Evolutionary conservation across 352 stramenopile genomes (phyloP).

Genomic region (Phytophthora lateralis): DNA sequence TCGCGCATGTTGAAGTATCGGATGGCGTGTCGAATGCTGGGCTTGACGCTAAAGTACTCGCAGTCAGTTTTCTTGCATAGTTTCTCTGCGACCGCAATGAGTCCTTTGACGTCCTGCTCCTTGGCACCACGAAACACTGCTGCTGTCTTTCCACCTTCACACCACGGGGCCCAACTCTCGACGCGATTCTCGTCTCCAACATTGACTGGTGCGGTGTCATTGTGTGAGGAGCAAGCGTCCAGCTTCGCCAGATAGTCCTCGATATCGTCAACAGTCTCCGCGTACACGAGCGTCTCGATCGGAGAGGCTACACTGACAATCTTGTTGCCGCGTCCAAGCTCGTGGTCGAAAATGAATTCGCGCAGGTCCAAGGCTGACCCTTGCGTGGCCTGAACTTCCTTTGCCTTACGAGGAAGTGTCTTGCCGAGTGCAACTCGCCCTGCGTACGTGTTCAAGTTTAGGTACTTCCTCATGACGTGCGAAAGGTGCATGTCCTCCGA

Average conservation of each 20-base stretch:
- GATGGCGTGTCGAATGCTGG: constrained; percentile 55
- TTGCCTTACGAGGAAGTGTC: constrained; percentile 42
- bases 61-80: constrained; percentile 54
- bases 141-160: constrained; percentile 45
- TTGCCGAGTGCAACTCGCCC: constrained; percentile 45
- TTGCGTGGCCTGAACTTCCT: constrained; percentile 46
- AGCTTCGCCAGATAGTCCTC: constrained; percentile 47
- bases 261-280: constrained; percentile 52
- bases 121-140: constrained; percentile 57
- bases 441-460: constrained; percentile 70
- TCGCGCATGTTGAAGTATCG: constrained; percentile 71
- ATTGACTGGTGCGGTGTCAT: constrained; percentile 8
- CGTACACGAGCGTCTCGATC: constrained; percentile 59
- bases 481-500: constrained; percentile 70
- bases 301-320: constrained; percentile 49
- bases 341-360: constrained; percentile 66
- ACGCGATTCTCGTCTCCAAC: background rate
- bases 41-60: constrained; percentile 61
- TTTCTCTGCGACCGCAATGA: constrained; percentile 47
- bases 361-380: constrained; percentile 56
- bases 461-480: constrained; percentile 67
- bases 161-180: constrained; percentile 33
- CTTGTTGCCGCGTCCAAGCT: constrained; percentile 66
- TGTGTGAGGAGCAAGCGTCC: constrained; percentile 27
- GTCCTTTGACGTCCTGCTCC: constrained; percentile 48